Evolutionary conservation across 768 basidiomycete genomes (phyloP).

Genomic region (Auriculariales sp.): DNA sequence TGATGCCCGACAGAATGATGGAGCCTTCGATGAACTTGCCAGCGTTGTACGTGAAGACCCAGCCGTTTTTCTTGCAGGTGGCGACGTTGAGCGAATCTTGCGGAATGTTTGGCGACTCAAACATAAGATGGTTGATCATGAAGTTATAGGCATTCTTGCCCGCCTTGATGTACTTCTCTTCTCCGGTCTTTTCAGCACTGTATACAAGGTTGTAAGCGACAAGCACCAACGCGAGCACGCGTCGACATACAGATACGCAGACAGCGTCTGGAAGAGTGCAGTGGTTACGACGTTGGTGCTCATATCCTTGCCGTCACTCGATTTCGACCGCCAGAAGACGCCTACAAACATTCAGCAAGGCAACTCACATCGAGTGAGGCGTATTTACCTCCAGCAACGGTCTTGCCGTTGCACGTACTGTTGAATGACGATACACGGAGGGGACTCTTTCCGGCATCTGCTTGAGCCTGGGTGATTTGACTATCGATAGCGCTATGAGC

Average conservation of each 20-base stretch:
- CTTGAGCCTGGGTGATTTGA: conserved; percentile 27
- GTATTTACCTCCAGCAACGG: conserved; percentile 30
- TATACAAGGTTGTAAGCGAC: conserved; percentile 17
- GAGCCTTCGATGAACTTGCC: conserved; percentile 41
- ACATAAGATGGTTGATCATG: conserved; percentile 28
- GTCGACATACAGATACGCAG: neutral
- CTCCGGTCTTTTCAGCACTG: conserved; percentile 30
- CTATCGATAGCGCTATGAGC: conserved; percentile 14
- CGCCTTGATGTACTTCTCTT: conserved; percentile 30
- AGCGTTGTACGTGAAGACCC: conserved; percentile 40
- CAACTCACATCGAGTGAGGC: neutral
- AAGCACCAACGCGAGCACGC: neutral
- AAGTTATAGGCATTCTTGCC: conserved; percentile 33
- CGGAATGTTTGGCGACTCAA: conserved; percentile 26
- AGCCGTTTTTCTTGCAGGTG: conserved; percentile 31
- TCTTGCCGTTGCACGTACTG: conserved; percentile 32
- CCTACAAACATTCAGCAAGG: neutral
- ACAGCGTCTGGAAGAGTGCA: neutral
- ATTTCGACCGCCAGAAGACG: conserved; percentile 39
- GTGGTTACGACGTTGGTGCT: conserved; percentile 28
- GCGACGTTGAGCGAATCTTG: conserved; percentile 32
- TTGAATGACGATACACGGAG: conserved; percentile 27
- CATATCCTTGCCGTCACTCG: conserved; percentile 28
- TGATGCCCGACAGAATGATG: conserved; percentile 28
- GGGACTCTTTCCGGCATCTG: conserved; percentile 21